Percentiles rank a stretch among this genome's conserved stretches.
Evolutionary conservation across 202 grass and related monocot species (phyloP).

Genomic region (Panicum hallii): DNA sequence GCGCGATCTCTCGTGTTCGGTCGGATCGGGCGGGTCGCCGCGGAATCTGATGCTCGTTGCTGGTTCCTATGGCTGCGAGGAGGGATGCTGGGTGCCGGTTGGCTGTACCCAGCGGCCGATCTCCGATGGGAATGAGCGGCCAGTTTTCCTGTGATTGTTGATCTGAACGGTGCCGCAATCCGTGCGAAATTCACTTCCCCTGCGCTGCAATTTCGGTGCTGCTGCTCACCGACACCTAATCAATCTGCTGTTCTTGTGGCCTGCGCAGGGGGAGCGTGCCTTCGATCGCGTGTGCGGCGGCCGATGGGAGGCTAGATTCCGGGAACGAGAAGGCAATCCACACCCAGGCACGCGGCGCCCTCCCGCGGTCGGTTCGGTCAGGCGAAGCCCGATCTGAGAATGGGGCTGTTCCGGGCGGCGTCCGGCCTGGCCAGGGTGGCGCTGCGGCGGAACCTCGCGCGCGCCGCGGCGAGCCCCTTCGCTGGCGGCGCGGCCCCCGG

Average conservation of each 20-base stretch:
- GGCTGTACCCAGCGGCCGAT: neutral
- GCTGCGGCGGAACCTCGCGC: slow-evolving; percentile 64
- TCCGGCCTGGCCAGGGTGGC: slow-evolving; percentile 66
- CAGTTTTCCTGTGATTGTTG: neutral
- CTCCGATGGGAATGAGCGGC: neutral
- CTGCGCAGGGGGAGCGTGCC: neutral
- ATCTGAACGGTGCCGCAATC: neutral
- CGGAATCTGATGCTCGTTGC: neutral
- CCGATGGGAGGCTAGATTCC: slow-evolving; percentile 38
- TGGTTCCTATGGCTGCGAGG: neutral
- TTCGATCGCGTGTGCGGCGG: neutral
- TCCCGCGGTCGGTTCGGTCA: neutral
- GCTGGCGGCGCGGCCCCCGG: neutral
- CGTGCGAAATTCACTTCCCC: neutral
- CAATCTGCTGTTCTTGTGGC: neutral
- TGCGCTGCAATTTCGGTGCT: neutral
- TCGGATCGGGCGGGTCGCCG: neutral
- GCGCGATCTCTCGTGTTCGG: too few species aligned
- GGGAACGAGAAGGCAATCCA: too few species aligned
- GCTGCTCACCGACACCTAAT: neutral
- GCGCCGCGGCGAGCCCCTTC: slow-evolving; percentile 37
- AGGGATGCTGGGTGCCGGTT: neutral
- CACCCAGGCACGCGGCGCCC: neutral
- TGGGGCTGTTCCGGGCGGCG: slow-evolving; percentile 82
- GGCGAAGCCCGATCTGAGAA: slow-evolving; percentile 49